phyloP scores from a whole-genome alignment of 2,329 filamentous ascomycete species.

The Calonectria pseudoreteaudii region DNA sequence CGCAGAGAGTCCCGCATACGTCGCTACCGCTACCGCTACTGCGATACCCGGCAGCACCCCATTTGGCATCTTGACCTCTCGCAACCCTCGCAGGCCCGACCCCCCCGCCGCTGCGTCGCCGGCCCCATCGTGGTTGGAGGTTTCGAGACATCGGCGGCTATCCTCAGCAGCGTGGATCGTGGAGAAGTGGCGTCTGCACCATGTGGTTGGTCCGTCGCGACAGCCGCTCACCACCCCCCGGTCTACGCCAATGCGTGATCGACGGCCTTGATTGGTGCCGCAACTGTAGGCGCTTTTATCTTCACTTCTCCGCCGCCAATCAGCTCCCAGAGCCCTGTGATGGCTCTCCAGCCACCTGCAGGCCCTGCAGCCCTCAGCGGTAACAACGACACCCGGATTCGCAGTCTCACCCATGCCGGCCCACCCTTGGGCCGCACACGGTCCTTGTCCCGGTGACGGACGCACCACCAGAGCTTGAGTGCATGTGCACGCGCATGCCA shows the following conservation, averaged over 20 bases:
- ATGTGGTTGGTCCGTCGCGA: slow-evolving; percentile 34
- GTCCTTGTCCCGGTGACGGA: slow-evolving; percentile 34
- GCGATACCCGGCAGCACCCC: slow-evolving; percentile 22
- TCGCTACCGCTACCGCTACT: slow-evolving; percentile 9
- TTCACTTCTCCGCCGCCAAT: slow-evolving; percentile 52
- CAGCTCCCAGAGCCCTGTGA: slow-evolving; percentile 50
- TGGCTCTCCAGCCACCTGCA: slow-evolving; percentile 54
- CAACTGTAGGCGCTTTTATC: slow-evolving; percentile 35
- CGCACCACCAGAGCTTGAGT: slow-evolving; percentile 8
- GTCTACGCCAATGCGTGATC: slow-evolving; percentile 24
- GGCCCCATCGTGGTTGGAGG: slow-evolving; percentile 32
- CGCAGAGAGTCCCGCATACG: not conserved
- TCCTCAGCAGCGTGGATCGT: slow-evolving; percentile 34
- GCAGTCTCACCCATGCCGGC: slow-evolving; percentile 28
- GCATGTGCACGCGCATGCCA: slow-evolving; percentile 3
- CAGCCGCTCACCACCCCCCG: slow-evolving; percentile 32
- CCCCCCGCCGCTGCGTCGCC: slow-evolving; percentile 10
- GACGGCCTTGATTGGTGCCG: slow-evolving; percentile 40
- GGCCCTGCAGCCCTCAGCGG: slow-evolving; percentile 58
- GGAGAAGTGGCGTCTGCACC: slow-evolving; percentile 27
- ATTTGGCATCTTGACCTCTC: slow-evolving; percentile 15
- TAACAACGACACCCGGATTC: slow-evolving; percentile 52
- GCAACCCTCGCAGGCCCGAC: slow-evolving; percentile 10
- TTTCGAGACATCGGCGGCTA: slow-evolving; percentile 26
- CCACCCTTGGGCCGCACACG: slow-evolving; percentile 20